A percentile compares a stretch with the other conserved stretches of the same genome.
These are phyloP conservation scores for Pholiota molesta DNA, from an alignment of 768 basidiomycete species.

Conservation along the genomic window DNA sequence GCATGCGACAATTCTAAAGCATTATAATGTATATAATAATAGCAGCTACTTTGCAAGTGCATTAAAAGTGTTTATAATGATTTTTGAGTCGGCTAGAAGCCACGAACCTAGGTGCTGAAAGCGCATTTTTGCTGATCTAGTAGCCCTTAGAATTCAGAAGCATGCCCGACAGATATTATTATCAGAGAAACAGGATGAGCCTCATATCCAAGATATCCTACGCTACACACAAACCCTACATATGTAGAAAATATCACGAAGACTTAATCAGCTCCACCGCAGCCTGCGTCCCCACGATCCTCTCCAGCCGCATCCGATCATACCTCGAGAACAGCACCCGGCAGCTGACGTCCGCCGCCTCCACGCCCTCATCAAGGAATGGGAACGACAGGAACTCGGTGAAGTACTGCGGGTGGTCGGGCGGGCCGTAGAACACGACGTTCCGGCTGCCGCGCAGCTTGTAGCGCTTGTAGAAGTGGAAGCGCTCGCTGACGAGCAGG, in stretches of 20 bases:
- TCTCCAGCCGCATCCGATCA: slow-evolving; percentile 85
- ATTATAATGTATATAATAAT: too few relatives aligned
- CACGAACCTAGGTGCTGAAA: too few relatives aligned
- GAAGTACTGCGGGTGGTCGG: slow-evolving; percentile 91
- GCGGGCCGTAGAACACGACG: slow-evolving; percentile 90
- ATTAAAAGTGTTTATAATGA: too few relatives aligned
- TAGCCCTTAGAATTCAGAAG: too few relatives aligned
- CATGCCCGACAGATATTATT: background rate
- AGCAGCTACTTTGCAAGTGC: too few relatives aligned
- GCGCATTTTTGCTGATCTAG: too few relatives aligned
- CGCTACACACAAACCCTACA: background rate
- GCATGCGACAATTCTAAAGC: too few relatives aligned
- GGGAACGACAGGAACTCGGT: slow-evolving; percentile 88
- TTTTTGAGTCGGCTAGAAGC: too few relatives aligned
- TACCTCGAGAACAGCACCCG: slow-evolving; percentile 85
- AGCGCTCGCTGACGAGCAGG: slow-evolving; percentile 93
- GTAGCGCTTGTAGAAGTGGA: slow-evolving; percentile 98
- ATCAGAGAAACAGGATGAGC: too few relatives aligned
- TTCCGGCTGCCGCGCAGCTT: slow-evolving; percentile 93
- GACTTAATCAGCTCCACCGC: slow-evolving; percentile 46
- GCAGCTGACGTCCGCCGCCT: slow-evolving; percentile 81
- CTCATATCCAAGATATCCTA: background rate
- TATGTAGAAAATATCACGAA: slow-evolving; percentile 10
- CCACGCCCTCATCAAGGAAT: slow-evolving; percentile 90
- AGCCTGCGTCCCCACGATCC: slow-evolving; percentile 69